phyloP scores from a whole-genome alignment of 805 yeast genomes.

The Ogataea trehaloabstinens region DNA sequence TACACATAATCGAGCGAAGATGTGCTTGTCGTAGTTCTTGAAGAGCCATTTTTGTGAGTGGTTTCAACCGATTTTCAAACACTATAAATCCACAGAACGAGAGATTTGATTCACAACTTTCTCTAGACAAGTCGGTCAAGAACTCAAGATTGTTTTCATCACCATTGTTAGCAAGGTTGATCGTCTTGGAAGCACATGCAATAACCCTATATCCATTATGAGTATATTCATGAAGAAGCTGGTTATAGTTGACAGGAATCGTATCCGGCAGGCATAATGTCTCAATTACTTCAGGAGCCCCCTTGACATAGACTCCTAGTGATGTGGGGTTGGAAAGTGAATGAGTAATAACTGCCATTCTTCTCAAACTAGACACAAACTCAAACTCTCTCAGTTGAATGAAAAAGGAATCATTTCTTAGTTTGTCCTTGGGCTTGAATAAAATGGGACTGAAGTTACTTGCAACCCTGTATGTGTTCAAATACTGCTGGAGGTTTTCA shows the following conservation, averaged over 20 bases:
- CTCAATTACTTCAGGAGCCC: conserved; percentile 94
- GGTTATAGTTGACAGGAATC: conserved; percentile 73
- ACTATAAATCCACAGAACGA: conserved; percentile 84
- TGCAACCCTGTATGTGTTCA: conserved; percentile 34
- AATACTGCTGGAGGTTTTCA: conserved; percentile 17
- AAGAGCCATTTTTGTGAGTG: conserved; percentile 62
- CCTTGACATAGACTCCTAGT: conserved; percentile 70
- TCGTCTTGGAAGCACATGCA: conserved; percentile 73
- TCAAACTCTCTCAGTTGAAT: conserved; percentile 60
- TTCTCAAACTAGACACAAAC: conserved; percentile 76
- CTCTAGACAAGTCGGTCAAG: conserved; percentile 54
- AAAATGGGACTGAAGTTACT: conserved; percentile 45
- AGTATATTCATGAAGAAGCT: conserved; percentile 76
- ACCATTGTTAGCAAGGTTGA: conserved; percentile 21
- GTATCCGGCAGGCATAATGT: conserved; percentile 70
- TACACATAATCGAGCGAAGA: conserved; percentile 89
- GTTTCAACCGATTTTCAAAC: conserved; percentile 87
- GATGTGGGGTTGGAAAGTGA: conserved; percentile 32
- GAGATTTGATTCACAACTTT: conserved; percentile 64
- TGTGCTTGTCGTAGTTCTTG: conserved; percentile 60
- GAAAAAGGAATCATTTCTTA: conserved; percentile 30
- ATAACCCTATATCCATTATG: conserved; percentile 94
- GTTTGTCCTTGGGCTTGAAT: conserved; percentile 39
- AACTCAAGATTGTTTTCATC: conserved; percentile 42
- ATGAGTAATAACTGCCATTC: conserved; percentile 84